Conservation (phyloP, 148 eudicot genomes). For the Heliamphora exappendiculata region DNA sequence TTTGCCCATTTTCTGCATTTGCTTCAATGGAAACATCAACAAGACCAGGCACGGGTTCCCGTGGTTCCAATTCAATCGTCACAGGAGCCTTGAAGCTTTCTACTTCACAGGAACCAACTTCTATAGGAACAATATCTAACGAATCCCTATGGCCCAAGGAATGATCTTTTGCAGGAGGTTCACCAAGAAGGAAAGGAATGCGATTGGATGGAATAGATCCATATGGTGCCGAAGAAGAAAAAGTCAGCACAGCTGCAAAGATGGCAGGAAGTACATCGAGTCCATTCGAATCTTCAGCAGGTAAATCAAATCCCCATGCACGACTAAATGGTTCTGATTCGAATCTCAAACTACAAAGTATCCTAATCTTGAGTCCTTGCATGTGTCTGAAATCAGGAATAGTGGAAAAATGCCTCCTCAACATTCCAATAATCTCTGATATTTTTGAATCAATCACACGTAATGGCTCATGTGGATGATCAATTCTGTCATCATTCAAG, state of each 20-base stretch:
- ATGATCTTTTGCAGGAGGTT: constrained; percentile 28
- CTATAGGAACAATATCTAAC: constrained; percentile 63
- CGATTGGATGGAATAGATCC: constrained; percentile 66
- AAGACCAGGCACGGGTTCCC: constrained; percentile 85
- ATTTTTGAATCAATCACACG: constrained; percentile 91
- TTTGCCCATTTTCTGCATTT: constrained; percentile 75
- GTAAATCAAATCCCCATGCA: constrained; percentile 36
- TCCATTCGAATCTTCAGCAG: constrained; percentile 19
- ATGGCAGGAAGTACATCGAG: constrained; percentile 52
- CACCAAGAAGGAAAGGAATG: constrained; percentile 81
- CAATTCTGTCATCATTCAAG: constrained; percentile 28
- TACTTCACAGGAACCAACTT: constrained; percentile 28
- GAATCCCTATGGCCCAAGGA: constrained; percentile 25
- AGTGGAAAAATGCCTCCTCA: constrained; percentile 70
- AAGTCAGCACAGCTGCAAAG: constrained; percentile 73
- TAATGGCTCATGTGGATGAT: constrained; percentile 61
- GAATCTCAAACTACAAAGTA: constrained; percentile 64
- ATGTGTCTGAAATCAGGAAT: constrained; percentile 82
- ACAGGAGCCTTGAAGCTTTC: constrained; percentile 40
- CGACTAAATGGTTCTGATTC: constrained; percentile 52
- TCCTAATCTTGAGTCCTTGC: constrained; percentile 71
- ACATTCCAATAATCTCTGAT: constrained; percentile 56
- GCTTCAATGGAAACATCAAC: constrained; percentile 70
- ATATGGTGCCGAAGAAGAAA: constrained; percentile 85
- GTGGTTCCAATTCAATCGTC: constrained; percentile 67